phyloP scores from a whole-genome alignment of 179 eudicot genomes.

The Heliamphora pulchella region DNA sequence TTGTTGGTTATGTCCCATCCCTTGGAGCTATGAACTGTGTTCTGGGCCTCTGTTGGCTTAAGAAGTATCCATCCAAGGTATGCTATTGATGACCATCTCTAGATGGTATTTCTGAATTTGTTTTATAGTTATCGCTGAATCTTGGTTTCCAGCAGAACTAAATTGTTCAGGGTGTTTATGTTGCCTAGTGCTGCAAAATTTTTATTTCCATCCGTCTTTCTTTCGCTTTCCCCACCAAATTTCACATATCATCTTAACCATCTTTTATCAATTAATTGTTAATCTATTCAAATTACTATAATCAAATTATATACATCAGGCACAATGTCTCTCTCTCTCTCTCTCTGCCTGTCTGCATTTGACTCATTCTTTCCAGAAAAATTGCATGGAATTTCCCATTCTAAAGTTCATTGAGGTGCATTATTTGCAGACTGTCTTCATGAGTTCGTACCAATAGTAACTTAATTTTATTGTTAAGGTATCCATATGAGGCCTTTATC shows the following conservation, averaged over 20 bases:
- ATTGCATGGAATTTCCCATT: neutral
- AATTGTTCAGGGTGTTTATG: neutral
- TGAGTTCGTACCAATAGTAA: neutral
- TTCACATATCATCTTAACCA: too few species aligned
- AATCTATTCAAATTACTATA: too few species aligned
- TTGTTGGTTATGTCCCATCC: conserved; percentile 41
- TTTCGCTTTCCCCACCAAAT: too few species aligned
- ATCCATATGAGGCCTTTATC: neutral
- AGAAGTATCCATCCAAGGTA: conserved; percentile 71
- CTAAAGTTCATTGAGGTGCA: neutral
- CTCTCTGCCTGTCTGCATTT: too few species aligned
- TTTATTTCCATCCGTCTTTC: neutral
- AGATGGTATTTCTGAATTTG: neutral
- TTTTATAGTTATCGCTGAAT: neutral
- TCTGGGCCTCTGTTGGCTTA: conserved; percentile 84
- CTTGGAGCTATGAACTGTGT: conserved; percentile 37
- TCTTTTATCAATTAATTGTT: too few species aligned
- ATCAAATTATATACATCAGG: too few species aligned
- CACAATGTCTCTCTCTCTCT: too few species aligned
- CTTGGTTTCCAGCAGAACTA: neutral
- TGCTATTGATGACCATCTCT: conserved; percentile 8
- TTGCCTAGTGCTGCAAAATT: neutral
- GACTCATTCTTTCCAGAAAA: neutral
- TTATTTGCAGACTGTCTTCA: neutral
- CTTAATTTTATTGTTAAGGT: neutral